These are phyloP conservation scores for Ophiostoma quercus DNA, from an alignment of 2,329 filamentous ascomycete species.

Conservation along the genomic window DNA sequence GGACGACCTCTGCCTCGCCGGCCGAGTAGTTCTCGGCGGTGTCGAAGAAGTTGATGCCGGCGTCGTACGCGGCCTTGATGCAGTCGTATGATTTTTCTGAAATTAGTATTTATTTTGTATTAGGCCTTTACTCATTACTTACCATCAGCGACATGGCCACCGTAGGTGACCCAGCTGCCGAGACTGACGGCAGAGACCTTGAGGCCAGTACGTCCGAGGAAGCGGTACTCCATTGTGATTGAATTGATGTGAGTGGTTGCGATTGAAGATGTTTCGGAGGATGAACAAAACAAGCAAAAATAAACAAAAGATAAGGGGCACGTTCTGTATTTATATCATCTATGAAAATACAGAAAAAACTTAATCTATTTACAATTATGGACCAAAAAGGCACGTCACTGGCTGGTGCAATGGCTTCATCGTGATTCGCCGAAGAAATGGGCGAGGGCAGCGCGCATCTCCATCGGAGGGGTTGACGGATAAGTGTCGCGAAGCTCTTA, in stretches of 20 bases:
- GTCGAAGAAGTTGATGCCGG: constrained; percentile 61
- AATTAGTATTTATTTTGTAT: neutral
- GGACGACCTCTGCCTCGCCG: constrained; percentile 47
- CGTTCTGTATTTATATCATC: neutral
- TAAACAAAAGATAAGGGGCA: neutral
- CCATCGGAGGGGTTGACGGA: neutral
- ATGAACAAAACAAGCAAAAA: neutral
- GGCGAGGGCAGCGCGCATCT: neutral
- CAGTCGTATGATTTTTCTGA: constrained; percentile 43
- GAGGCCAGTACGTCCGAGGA: constrained; percentile 64
- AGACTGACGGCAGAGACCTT: constrained; percentile 70
- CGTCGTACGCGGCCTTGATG: constrained; percentile 58
- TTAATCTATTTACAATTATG: neutral
- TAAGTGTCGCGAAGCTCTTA: neutral
- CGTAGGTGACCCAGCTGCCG: constrained; percentile 69
- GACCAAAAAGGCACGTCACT: constrained; percentile 2
- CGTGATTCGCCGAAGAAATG: neutral
- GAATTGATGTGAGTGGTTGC: neutral
- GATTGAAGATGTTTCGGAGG: neutral
- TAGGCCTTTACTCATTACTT: too few species aligned
- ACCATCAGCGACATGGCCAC: constrained; percentile 66
- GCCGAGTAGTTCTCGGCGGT: constrained; percentile 52
- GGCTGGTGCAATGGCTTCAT: constrained; percentile 5
- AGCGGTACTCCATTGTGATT: constrained; percentile 60
- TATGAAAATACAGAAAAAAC: neutral